These are phyloP conservation scores for Dactylellina leptospora DNA, from an alignment of 2,329 filamentous ascomycete genomes.

Conservation along the genomic window DNA sequence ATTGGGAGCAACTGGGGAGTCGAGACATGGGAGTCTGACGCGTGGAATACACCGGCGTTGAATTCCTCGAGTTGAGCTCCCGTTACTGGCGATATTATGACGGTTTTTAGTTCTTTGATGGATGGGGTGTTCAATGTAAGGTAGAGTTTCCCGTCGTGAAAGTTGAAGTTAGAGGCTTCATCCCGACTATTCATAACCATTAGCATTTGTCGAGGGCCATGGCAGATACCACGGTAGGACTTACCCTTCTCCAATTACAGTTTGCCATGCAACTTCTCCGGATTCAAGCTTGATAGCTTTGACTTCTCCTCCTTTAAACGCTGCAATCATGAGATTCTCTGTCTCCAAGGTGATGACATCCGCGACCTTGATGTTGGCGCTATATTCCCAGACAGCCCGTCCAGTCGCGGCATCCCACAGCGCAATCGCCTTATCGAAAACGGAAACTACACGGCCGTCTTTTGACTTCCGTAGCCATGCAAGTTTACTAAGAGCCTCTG, in stretches of 20 bases:
- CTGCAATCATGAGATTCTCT: constrained; percentile 75
- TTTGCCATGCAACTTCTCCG: constrained; percentile 81
- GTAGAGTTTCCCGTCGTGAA: constrained; percentile 26
- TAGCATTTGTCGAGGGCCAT: neutral
- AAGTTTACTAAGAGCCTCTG: constrained; percentile 55
- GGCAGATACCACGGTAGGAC: constrained; percentile 58
- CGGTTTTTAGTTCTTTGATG: constrained; percentile 26
- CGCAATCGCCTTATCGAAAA: constrained; percentile 73
- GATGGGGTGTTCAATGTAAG: constrained; percentile 34
- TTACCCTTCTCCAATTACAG: constrained; percentile 76
- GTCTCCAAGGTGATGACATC: constrained; percentile 76
- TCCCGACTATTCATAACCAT: constrained; percentile 25
- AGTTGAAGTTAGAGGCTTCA: constrained; percentile 42
- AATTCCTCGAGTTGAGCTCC: constrained; percentile 45
- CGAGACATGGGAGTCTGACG: constrained; percentile 27
- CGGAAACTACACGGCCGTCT: constrained; percentile 79
- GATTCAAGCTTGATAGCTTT: constrained; percentile 76
- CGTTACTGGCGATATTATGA: constrained; percentile 43
- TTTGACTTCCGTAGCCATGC: constrained; percentile 76
- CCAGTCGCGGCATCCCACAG: constrained; percentile 87
- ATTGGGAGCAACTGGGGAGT: constrained; percentile 41
- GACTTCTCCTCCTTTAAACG: constrained; percentile 72
- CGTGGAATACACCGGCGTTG: constrained; percentile 20
- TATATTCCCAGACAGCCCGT: constrained; percentile 76
- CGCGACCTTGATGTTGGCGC: constrained; percentile 71